These are phyloP conservation scores for Firmiana major DNA, from an alignment of 345 rosid genomes.

Conservation along the genomic window DNA sequence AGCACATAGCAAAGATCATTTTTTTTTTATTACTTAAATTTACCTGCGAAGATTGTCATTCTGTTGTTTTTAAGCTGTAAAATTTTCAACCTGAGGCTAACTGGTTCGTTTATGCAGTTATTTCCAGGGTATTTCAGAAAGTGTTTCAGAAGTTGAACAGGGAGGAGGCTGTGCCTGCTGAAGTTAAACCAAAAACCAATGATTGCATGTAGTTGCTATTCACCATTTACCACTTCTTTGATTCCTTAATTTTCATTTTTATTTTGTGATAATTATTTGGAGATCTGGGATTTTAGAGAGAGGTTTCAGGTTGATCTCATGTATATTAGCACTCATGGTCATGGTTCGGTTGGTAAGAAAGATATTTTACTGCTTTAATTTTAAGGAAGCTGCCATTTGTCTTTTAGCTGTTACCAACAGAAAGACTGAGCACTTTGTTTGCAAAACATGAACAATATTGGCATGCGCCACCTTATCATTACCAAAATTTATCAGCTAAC, in stretches of 20 bases:
- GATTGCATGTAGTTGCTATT: neutral
- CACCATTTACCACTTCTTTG: neutral
- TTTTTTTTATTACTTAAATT: no score
- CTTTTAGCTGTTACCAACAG: neutral
- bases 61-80: neutral
- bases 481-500: no score
- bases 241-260: neutral
- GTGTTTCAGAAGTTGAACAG: conserved; percentile 56
- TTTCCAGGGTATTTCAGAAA: conserved; percentile 45
- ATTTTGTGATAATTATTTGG: neutral
- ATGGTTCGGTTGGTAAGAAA: neutral
- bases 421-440: neutral
- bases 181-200: conserved; percentile 1
- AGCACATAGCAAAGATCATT: no score
- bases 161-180: conserved; percentile 73
- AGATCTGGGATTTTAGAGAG: neutral
- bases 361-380: neutral
- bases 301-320: neutral
- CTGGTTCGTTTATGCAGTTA: conserved; percentile 41
- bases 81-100: neutral
- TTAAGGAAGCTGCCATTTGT: neutral
- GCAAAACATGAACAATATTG: no score
- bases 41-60: no score
- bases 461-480: no score
- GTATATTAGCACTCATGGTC: neutral